Evolutionary conservation across 176 grass and related monocot species (phyloP).

Genomic region (Raddia distichophylla): DNA sequence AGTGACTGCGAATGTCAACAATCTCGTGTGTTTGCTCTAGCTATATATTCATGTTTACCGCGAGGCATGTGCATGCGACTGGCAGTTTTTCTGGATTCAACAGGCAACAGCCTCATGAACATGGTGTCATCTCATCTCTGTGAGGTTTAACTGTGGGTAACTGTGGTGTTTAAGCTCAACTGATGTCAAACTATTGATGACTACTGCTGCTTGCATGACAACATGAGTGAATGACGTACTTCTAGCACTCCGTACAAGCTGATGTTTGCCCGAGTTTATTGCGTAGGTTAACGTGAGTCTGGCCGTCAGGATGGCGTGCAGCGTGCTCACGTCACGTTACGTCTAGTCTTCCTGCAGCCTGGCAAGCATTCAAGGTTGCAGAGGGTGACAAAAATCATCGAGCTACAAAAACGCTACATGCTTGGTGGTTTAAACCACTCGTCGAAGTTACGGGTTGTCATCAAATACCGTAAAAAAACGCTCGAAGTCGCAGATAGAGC

Average conservation of each 20-base stretch:
- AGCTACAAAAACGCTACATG: no score
- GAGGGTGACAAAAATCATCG: neutral
- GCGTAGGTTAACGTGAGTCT: neutral
- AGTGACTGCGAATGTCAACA: conserved; percentile 20
- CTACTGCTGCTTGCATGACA: neutral
- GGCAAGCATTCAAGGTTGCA: neutral
- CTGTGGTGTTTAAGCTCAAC: neutral
- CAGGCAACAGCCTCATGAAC: neutral
- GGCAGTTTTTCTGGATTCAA: conserved; percentile 25
- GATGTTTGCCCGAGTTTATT: neutral
- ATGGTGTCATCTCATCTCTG: neutral
- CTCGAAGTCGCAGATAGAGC: neutral
- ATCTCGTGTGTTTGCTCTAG: conserved; percentile 19
- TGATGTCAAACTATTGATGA: neutral
- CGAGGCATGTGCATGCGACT: conserved; percentile 21
- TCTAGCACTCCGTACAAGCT: neutral
- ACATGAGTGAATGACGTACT: neutral
- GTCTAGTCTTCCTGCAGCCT: neutral
- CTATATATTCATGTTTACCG: conserved; percentile 20
- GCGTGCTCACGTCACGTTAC: neutral
- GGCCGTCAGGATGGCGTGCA: neutral
- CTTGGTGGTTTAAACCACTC: no score
- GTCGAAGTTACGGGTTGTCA: no score
- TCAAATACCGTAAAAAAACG: no score
- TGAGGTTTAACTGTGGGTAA: neutral